Percentiles rank a stretch among this genome's conserved stretches.
Conservation (phyloP, 2,329 filamentous ascomycete genomes). For the Botrytis pseudocinerea region DNA sequence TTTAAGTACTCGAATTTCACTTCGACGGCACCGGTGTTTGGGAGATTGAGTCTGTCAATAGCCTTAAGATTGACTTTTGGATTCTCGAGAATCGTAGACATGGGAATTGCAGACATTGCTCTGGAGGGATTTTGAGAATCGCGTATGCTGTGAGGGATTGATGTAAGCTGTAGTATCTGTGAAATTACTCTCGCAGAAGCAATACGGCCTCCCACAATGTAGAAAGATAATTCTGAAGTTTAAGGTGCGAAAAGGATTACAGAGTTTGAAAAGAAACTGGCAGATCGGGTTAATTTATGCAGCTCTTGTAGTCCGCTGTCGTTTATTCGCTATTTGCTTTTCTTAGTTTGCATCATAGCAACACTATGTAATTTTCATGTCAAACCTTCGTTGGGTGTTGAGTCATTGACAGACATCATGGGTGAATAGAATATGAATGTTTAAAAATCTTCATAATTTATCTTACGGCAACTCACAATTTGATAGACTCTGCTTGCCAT, state of each 20-base stretch:
- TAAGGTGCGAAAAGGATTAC: too few species aligned
- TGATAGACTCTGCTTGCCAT: neutral
- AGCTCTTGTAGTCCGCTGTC: neutral
- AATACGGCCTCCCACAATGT: too few species aligned
- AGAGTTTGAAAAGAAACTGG: neutral
- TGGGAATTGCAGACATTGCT: neutral
- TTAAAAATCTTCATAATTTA: fast-evolving
- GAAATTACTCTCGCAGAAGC: neutral
- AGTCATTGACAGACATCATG: neutral
- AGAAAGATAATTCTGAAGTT: too few species aligned
- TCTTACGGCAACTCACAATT: neutral
- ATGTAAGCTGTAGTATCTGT: neutral
- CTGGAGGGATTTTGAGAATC: neutral
- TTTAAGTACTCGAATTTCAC: neutral
- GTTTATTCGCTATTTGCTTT: neutral
- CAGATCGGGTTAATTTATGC: neutral
- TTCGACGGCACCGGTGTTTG: neutral
- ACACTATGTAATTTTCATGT: neutral
- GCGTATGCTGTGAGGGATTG: neutral
- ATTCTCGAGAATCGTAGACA: neutral
- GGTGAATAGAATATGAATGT: neutral
- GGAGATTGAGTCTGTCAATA: neutral
- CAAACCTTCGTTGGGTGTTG: neutral
- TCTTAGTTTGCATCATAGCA: neutral
- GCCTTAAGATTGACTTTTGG: neutral